Percentiles rank a stretch among this genome's conserved stretches.
Conservation (phyloP, 441 rosid species). For the Biscutella laevigata region DNA sequence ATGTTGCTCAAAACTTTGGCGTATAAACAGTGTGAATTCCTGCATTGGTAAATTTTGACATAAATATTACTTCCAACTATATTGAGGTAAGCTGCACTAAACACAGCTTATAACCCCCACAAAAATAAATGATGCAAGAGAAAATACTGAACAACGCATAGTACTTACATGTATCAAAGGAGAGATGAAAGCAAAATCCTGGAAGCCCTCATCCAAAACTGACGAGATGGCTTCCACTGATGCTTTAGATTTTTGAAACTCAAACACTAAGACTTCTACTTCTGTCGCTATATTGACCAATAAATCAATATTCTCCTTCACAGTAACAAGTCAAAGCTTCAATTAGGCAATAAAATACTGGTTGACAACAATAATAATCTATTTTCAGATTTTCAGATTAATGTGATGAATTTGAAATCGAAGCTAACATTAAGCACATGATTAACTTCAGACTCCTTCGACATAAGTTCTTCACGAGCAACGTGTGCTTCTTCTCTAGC, state of each 20-base stretch:
- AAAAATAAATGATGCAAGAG: neutral
- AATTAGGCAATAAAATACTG: constrained; percentile 17
- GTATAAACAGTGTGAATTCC: constrained; percentile 49
- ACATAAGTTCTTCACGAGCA: constrained; percentile 48
- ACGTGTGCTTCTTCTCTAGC: constrained; percentile 53
- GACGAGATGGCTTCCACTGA: constrained; percentile 37
- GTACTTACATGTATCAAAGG: constrained; percentile 51
- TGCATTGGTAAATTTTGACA: constrained; percentile 24
- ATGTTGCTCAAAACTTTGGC: constrained; percentile 42
- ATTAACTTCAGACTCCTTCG: constrained; percentile 32
- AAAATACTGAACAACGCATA: constrained; percentile 1
- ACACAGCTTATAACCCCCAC: constrained; percentile 2
- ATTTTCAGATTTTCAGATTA: constrained; percentile 4
- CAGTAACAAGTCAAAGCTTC: constrained; percentile 19
- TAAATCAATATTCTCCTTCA: constrained; percentile 34
- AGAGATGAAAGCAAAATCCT: constrained; percentile 35
- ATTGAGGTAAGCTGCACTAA: neutral
- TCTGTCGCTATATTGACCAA: constrained; percentile 39
- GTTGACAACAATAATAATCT: constrained; percentile 11
- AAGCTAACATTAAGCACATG: constrained; percentile 36
- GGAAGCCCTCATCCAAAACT: constrained; percentile 56
- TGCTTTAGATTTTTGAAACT: constrained; percentile 40
- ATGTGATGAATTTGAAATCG: constrained; percentile 8
- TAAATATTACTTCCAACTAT: neutral
- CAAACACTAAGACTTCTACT: constrained; percentile 49